phyloP scores from a whole-genome alignment of 108 stramenopile genomes.

The Cyclotella baltica region DNA sequence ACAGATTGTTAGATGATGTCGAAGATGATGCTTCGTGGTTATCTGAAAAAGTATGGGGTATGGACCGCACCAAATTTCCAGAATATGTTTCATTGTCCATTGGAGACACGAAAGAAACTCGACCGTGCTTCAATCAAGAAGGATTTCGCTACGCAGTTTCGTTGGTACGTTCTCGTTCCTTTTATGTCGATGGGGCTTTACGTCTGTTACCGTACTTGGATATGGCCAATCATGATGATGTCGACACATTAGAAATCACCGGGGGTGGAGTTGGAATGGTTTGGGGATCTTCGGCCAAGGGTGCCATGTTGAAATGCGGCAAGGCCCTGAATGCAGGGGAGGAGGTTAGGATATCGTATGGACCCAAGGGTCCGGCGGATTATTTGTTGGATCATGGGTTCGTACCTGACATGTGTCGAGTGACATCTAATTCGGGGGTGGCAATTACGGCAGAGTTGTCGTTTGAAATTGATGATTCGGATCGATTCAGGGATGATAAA shows the following conservation, averaged over 20 bases:
- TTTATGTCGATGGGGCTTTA: slow-evolving; percentile 88
- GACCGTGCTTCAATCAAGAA: slow-evolving; percentile 68
- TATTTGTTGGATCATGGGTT: slow-evolving; percentile 94
- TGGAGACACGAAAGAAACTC: slow-evolving; percentile 29
- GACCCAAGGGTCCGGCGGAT: slow-evolving; percentile 91
- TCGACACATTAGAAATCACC: slow-evolving; percentile 53
- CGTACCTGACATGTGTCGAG: slow-evolving; percentile 60
- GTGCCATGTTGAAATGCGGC: slow-evolving; percentile 61
- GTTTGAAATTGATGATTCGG: slow-evolving; percentile 77
- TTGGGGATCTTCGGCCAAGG: slow-evolving; percentile 78
- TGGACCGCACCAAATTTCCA: slow-evolving; percentile 67
- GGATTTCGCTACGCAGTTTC: slow-evolving; percentile 91
- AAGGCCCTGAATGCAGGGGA: slow-evolving; percentile 60
- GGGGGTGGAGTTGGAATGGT: slow-evolving; percentile 70
- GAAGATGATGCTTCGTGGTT: slow-evolving; percentile 88
- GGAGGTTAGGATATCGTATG: slow-evolving; percentile 82
- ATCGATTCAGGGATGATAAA: slow-evolving; percentile 91
- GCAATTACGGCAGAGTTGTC: slow-evolving; percentile 75
- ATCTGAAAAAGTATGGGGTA: slow-evolving; percentile 62
- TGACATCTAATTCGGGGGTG: slow-evolving; percentile 6
- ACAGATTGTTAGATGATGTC: slow-evolving; percentile 80
- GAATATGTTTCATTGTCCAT: slow-evolving; percentile 47
- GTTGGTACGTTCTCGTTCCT: slow-evolving; percentile 72
- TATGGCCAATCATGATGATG: slow-evolving; percentile 86
- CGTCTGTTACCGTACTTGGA: slow-evolving; percentile 87